A percentile compares a stretch with the other conserved stretches of the same genome.
These are phyloP conservation scores for Pythium periplocum DNA, from an alignment of 352 stramenopile species.

Conservation along the genomic window DNA sequence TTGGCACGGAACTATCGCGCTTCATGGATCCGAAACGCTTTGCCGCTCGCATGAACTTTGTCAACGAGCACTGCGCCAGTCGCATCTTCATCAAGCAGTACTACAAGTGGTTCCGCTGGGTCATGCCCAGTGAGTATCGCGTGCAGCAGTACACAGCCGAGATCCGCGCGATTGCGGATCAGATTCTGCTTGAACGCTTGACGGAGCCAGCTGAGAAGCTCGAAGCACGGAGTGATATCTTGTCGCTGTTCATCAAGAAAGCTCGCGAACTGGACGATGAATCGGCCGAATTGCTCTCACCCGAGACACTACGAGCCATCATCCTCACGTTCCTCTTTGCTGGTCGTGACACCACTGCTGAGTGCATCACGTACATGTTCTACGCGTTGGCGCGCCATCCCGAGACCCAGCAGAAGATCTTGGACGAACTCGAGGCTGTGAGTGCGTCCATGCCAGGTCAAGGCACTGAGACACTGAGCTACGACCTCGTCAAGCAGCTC, in stretches of 20 bases:
- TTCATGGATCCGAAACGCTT: constrained; percentile 27
- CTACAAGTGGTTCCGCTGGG: constrained; percentile 51
- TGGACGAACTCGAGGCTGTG: constrained; percentile 34
- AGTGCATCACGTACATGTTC: constrained; percentile 73
- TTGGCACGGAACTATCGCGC: constrained; percentile 32
- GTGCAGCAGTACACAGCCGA: constrained; percentile 93
- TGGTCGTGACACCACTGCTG: constrained; percentile 76
- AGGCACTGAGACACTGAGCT: constrained; percentile 21
- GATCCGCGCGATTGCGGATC: constrained; percentile 52
- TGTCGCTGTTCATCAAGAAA: constrained; percentile 57
- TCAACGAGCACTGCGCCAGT: constrained; percentile 49
- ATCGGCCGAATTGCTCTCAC: constrained; percentile 15
- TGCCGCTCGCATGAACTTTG: constrained; percentile 43
- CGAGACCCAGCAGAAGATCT: constrained; percentile 44
- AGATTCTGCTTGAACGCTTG: constrained; percentile 35
- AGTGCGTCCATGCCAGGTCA: constrained; percentile 1
- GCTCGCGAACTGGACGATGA: constrained; percentile 35
- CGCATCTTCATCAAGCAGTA: constrained; percentile 60
- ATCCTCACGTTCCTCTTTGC: constrained; percentile 80
- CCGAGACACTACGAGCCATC: constrained; percentile 47
- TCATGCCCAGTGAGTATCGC: constrained; percentile 67
- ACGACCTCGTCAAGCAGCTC: constrained; percentile 53
- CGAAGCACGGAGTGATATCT: constrained; percentile 29
- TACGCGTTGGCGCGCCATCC: constrained; percentile 64
- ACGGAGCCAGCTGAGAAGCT: constrained; percentile 26